A percentile compares a stretch with the other conserved stretches of the same genome.
These are phyloP conservation scores for Xylaria curta DNA, from an alignment of 495 filamentous ascomycete genomes.

Conservation along the genomic window DNA sequence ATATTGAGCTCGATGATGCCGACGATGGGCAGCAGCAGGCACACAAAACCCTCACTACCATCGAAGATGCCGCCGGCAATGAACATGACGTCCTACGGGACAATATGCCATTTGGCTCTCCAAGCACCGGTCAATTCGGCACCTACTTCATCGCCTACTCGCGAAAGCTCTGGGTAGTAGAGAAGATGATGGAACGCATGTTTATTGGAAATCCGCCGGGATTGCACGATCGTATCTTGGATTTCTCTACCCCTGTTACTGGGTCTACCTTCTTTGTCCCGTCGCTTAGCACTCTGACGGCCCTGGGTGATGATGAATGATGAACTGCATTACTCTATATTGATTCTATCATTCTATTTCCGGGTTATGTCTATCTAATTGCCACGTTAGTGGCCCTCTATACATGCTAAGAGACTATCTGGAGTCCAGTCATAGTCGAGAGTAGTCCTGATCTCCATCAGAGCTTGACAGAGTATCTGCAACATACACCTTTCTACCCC, in stretches of 20 bases:
- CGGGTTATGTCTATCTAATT: background rate
- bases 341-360: background rate
- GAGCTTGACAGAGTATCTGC: conserved; percentile 17
- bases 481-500: conserved; percentile 21
- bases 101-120: conserved; percentile 67
- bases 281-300: conserved; percentile 49
- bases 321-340: background rate
- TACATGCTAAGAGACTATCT: conserved; percentile 19
- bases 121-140: conserved; percentile 59
- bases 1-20: conserved; percentile 61
- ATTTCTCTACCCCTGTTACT: conserved; percentile 61
- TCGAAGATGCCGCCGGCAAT: conserved; percentile 57
- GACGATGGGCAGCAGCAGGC: conserved; percentile 52
- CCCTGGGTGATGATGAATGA: conserved; percentile 41
- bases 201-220: conserved; percentile 62
- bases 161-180: conserved; percentile 61
- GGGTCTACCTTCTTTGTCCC: conserved; percentile 63
- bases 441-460: conserved; percentile 3
- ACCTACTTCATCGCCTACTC: conserved; percentile 68
- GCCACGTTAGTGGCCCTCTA: conserved; percentile 1
- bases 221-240: conserved; percentile 60
- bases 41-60: conserved; percentile 62
- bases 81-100: conserved; percentile 63
- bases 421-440: conserved; percentile 19
- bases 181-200: conserved; percentile 65